Base-by-base conservation (phyloP, 108 stramenopile species). In the Skeletonema grethae region DNA sequence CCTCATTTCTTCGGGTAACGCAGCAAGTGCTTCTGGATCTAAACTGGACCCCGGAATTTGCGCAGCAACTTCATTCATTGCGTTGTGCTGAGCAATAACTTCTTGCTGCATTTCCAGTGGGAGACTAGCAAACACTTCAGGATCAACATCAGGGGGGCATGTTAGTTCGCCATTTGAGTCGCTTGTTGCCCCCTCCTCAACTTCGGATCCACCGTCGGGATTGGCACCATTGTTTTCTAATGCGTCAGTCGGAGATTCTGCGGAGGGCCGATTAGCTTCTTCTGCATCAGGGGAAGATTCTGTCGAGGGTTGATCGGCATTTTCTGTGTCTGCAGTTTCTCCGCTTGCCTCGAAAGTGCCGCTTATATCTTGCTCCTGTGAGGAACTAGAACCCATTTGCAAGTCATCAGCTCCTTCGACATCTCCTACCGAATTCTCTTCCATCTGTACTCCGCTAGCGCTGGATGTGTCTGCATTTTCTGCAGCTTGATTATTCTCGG, bases 1-100 rank as follows among this genome's bases (percentile, higher is more conserved):
- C 60, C 97, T 75, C 90, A 98, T 94, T 29, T 96, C 95, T 60
- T 95, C 92, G 32, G 97, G 97, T 28, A 98, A 77, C n/a, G 95
- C 95, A 3, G 96, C 96, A 7, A 98, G 88, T 7, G 89, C 94
- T 66, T 97, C 97, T 3, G 94, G 96, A 69, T 98, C 97, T 39
- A 96, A 76, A 4, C 94, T 92, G n/a, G 96, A 92, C 10, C 80
- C 84, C 57, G 84, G 89, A 24, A 95, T 88, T 73, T 95, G 85
- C 18, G 79, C 70, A 7, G 77, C 85, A 25, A 92, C 72, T 59
- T 84, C 90, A 4, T 75, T 77, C 16, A 84, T 70, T 57, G 82
- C 43, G 29, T 77, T 57, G 35, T 95, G 86, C 72, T 95, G 85
- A 15, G 82, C 82, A n/a, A 95, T 75, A 32, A 96, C 76, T 70